A percentile compares a stretch with the other conserved stretches of the same genome.
Conservation (phyloP, 768 basidiomycete species). For the Leccinellum luteum region DNA sequence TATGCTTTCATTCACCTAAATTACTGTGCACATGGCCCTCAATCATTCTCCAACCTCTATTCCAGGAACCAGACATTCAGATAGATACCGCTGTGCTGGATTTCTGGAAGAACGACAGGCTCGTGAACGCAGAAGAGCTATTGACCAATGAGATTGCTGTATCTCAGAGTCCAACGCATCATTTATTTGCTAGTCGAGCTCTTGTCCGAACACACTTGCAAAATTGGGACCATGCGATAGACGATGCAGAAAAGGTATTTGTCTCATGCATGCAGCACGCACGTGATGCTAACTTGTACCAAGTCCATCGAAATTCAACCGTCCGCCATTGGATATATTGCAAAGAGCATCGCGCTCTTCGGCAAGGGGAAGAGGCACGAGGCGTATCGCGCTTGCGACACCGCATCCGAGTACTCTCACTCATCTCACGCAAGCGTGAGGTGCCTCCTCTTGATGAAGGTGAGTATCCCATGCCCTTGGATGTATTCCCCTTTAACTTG, state of each 20-base stretch:
- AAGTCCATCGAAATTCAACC: background rate
- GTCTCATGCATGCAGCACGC: background rate
- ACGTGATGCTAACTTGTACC: background rate
- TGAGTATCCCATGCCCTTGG: background rate
- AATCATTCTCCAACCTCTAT: background rate
- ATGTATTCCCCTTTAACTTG: background rate
- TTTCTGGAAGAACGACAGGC: background rate
- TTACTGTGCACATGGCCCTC: background rate
- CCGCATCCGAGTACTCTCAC: background rate
- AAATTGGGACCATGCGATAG: background rate
- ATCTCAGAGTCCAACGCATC: background rate
- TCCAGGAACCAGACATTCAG: background rate
- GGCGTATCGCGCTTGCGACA: background rate
- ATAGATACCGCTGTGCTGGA: background rate
- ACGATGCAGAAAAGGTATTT: background rate
- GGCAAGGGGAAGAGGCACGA: background rate
- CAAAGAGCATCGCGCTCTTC: background rate
- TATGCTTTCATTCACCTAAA: background rate
- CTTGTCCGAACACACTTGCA: background rate
- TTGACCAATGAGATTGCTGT: background rate
- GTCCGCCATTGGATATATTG: background rate
- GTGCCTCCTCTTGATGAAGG: background rate
- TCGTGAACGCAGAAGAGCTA: background rate
- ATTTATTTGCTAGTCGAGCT: background rate
- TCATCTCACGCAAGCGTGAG: background rate